A percentile compares a stretch with the other conserved stretches of the same genome.
Evolutionary conservation across 768 basidiomycete genomes (phyloP).

Genomic region (Boletus sp.): DNA sequence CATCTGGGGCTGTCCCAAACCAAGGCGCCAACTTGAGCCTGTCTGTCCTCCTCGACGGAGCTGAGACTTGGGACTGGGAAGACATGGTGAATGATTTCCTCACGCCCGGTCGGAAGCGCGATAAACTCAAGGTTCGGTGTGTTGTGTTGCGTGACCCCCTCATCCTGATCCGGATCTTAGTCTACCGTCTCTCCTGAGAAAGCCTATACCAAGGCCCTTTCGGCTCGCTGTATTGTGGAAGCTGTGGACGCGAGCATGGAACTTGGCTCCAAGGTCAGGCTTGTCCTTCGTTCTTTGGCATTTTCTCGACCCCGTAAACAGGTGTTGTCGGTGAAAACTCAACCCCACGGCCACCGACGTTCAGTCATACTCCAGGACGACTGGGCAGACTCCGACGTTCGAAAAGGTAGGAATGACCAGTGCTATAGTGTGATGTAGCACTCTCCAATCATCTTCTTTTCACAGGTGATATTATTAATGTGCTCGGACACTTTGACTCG

Average conservation of each 20-base stretch:
- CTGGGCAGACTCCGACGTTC: constrained; percentile 67
- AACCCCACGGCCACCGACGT: constrained; percentile 37
- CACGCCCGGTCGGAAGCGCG: constrained; percentile 41
- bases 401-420: constrained; percentile 44
- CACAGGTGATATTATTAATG: constrained; percentile 79
- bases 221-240: constrained; percentile 57
- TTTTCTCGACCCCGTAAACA: constrained; percentile 21
- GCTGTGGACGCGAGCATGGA: constrained; percentile 37
- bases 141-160: neutral
- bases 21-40: constrained; percentile 40
- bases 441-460: neutral
- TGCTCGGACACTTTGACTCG: constrained; percentile 50
- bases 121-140: constrained; percentile 19
- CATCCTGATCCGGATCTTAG: constrained; percentile 13
- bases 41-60: constrained; percentile 52
- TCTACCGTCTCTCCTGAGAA: constrained; percentile 7
- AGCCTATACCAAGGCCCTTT: constrained; percentile 34
- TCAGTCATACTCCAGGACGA: constrained; percentile 69
- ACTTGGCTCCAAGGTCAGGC: constrained; percentile 23
- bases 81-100: constrained; percentile 49
- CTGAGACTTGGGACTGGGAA: constrained; percentile 69
- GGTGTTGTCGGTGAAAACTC: constrained; percentile 50
- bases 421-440: neutral
- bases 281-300: neutral
- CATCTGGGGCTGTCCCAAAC: neutral